Evolutionary conservation across 495 filamentous ascomycete species (phyloP), one percentile per base, ranked within the genome.

Genomic region (Neurospora tetraspora): DNA sequence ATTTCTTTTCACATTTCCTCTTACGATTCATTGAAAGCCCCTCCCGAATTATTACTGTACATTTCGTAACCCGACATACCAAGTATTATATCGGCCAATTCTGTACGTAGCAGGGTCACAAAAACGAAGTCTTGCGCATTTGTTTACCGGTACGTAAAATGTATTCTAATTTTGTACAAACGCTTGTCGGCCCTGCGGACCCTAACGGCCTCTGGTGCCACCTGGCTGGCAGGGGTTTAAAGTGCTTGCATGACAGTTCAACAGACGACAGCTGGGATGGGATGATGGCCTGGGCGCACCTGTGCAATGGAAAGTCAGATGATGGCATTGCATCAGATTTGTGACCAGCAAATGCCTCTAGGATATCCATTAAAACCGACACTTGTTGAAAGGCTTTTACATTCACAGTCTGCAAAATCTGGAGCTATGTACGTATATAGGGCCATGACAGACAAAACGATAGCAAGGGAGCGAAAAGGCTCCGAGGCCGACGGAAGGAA

Each of bases 241-340:
- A 73, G 71, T 73, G 71, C 36, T 73, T 70, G 71, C 71, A 73
- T 65, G 31, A 65, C 53, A 65, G 53, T 65, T 34, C 53, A 65
- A 61, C 53, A 34, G 23, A 61, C 27, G 6, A 61, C 27, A 65
- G 53, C 27, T 65, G 53, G 53, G 14, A 65, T 65, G 53, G 27
- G 53, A 65, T 65, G 27, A 65, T 65, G 53, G 53, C 53, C 34
- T 14, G 53, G 7, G 27, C 31, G 14, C 53, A 31, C 27, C 11
- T 14, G 45, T 53, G 47, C 47, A 59, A 59, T 59, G 23, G 47
- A 59, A 59, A 59, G 5, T 27, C 47, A 53, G 20, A 53, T 27
- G 20, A 27, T 53, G 45, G 11, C 11, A 53, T 53, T 53, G 11
- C 45, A 53, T 53, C 20, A 14, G 20, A 12, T 7, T 23, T 27